A percentile compares a stretch with the other conserved stretches of the same genome.
Evolutionary conservation across 108 stramenopile genomes (phyloP).

Genomic region (Pseudonitzschia delicatissima): DNA sequence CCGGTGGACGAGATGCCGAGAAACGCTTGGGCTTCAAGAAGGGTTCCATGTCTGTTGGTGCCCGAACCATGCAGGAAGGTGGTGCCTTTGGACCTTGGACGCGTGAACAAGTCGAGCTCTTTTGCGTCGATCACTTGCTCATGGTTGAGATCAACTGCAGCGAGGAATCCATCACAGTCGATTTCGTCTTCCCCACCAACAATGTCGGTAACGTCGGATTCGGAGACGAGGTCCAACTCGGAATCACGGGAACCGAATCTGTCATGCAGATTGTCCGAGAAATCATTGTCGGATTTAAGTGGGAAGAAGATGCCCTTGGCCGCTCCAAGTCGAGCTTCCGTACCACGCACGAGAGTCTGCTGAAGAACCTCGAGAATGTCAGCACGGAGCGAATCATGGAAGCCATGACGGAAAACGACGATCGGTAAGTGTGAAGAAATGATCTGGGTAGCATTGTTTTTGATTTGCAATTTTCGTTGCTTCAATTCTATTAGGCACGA

Average conservation of each 20-base stretch:
- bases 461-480: neutral
- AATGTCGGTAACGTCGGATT: constrained; percentile 86
- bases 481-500: neutral
- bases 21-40: constrained; percentile 73
- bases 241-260: constrained; percentile 92
- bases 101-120: constrained; percentile 97
- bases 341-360: constrained; percentile 78
- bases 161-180: constrained; percentile 89
- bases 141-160: constrained; percentile 97
- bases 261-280: constrained; percentile 92
- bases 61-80: constrained; percentile 97
- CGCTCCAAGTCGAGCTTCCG: constrained; percentile 90
- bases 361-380: constrained; percentile 84
- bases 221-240: constrained; percentile 73
- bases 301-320: constrained; percentile 95
- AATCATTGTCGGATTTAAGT: constrained; percentile 90
- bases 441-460: no score
- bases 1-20: constrained; percentile 92
- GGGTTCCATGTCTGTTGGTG: constrained; percentile 89
- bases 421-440: constrained; percentile 45
- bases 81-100: constrained; percentile 93
- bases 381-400: constrained; percentile 85
- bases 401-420: constrained; percentile 65
- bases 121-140: constrained; percentile 95
- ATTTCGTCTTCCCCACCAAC: constrained; percentile 95